Evolutionary conservation across 768 basidiomycete genomes (phyloP).

Genomic region (Cubamyces sp.): DNA sequence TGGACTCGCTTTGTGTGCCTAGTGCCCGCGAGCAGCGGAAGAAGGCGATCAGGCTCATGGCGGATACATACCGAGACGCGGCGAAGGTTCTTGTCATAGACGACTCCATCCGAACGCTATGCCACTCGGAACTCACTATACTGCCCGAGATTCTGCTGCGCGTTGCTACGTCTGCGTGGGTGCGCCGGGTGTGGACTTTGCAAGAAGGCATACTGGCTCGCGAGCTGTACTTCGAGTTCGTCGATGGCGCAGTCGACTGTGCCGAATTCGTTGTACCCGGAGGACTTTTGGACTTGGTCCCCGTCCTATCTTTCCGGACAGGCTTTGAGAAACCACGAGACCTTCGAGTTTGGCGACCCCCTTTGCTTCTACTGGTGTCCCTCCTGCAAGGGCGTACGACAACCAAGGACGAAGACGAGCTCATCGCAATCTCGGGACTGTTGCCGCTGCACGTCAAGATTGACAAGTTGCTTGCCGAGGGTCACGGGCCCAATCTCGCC

Average conservation of each 20-base stretch:
- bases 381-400: conserved; percentile 5
- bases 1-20: conserved; percentile 22
- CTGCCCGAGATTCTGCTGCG: conserved; percentile 7
- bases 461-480: conserved; percentile 5
- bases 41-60: conserved; percentile 22
- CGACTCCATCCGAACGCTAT: conserved; percentile 8
- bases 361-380: neutral
- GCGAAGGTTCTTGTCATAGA: conserved; percentile 18
- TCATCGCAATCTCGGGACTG: conserved; percentile 13
- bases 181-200: conserved; percentile 18
- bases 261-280: neutral
- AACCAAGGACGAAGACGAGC: conserved; percentile 16
- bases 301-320: neutral
- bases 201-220: conserved; percentile 17
- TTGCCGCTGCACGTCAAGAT: neutral
- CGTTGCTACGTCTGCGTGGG: conserved; percentile 12
- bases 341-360: neutral
- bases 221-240: conserved; percentile 16
- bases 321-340: neutral
- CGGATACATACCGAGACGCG: conserved; percentile 18
- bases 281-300: too few relatives aligned
- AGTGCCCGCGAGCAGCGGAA: conserved; percentile 5
- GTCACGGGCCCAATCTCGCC: conserved; percentile 2
- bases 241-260: conserved; percentile 1
- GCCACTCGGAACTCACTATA: neutral